Conservation (phyloP, 306 rosid species). For the Dalbergia oliveri region DNA sequence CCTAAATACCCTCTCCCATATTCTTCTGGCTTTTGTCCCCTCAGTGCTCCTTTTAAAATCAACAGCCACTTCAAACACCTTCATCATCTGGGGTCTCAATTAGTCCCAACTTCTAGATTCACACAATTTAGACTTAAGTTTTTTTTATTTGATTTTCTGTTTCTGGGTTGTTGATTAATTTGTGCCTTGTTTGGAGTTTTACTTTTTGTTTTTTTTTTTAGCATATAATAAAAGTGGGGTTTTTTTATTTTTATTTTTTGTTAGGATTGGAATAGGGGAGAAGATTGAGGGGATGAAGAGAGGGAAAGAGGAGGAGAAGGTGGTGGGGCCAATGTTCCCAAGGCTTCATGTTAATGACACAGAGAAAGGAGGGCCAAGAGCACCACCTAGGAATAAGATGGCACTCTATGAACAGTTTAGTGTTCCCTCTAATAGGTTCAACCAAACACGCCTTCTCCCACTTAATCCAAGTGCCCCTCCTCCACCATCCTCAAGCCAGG, state of each 20-base stretch:
- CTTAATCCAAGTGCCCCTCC: conserved; percentile 51
- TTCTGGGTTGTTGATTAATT: background rate
- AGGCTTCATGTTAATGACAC: conserved; percentile 91
- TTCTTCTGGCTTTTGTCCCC: background rate
- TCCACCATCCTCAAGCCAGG: conserved; percentile 71
- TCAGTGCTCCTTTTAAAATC: background rate
- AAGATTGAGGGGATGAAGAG: conserved; percentile 64
- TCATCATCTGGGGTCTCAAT: background rate
- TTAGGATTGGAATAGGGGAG: background rate
- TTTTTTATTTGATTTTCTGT: background rate
- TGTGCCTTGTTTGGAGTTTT: background rate
- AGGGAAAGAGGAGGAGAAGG: conserved; percentile 81
- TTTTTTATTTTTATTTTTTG: background rate
- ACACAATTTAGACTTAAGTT: background rate
- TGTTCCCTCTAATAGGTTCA: conserved; percentile 84
- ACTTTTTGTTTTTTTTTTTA: background rate
- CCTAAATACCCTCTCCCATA: background rate
- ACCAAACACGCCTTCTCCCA: conserved; percentile 49
- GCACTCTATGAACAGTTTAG: conserved; percentile 94
- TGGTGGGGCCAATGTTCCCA: conserved; percentile 91
- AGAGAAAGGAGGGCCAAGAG: conserved; percentile 98
- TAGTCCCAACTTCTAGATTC: background rate
- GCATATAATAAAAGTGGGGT: background rate
- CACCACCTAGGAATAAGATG: conserved; percentile 99
- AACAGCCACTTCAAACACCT: background rate